phyloP scores from a whole-genome alignment of 768 basidiomycete genomes.

The Chalciporus chontae region DNA sequence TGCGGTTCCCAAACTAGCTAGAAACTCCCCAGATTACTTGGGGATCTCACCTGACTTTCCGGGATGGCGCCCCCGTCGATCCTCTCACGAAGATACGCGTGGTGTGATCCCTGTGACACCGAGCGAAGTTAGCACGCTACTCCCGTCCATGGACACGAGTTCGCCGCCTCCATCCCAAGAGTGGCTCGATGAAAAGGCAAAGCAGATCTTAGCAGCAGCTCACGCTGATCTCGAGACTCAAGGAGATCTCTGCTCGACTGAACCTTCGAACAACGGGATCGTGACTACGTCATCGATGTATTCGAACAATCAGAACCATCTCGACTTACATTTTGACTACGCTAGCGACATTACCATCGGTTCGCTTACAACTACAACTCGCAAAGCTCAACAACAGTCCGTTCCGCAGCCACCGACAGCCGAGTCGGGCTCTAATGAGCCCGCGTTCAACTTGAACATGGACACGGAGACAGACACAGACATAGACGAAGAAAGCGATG shows the following conservation, averaged over 20 bases:
- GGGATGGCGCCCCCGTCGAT: constrained; percentile 23
- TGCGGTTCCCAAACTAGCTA: constrained; percentile 8
- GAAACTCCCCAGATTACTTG: constrained; percentile 22
- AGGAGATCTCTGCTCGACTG: not conserved
- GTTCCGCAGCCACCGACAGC: not conserved
- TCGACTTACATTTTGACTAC: constrained; percentile 14
- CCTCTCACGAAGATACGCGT: constrained; percentile 24
- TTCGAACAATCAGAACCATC: not conserved
- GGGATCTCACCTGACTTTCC: constrained; percentile 20
- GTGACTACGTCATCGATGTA: constrained; percentile 9
- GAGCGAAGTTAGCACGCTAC: constrained; percentile 25
- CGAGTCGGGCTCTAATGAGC: constrained; percentile 9
- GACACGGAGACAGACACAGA: constrained; percentile 14
- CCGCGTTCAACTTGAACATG: constrained; percentile 5
- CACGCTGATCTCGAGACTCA: constrained; percentile 11
- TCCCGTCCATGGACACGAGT: constrained; percentile 22
- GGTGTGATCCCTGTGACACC: constrained; percentile 22
- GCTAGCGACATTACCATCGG: constrained; percentile 20
- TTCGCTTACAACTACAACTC: not conserved
- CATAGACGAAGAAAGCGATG: constrained; percentile 15
- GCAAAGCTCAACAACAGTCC: not conserved
- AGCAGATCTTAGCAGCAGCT: constrained; percentile 11
- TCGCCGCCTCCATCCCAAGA: constrained; percentile 12
- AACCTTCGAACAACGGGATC: not conserved
- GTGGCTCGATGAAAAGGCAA: constrained; percentile 17